These are phyloP conservation scores for Hirschfeldia incana DNA, from an alignment of 345 rosid genomes.

Conservation along the genomic window DNA sequence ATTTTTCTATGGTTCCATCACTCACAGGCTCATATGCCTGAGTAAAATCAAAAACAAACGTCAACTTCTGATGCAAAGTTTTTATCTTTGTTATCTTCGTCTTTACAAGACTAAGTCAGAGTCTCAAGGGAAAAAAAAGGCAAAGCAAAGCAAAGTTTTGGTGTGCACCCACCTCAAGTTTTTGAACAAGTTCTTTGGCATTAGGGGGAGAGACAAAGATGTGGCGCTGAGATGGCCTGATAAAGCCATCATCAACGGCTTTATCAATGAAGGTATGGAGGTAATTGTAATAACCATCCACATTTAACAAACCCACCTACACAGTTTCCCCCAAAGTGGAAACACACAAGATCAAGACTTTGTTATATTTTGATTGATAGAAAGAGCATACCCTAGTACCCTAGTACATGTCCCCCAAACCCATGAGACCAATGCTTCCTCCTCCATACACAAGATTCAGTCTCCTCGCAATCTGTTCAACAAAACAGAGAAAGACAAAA, in stretches of 20 bases:
- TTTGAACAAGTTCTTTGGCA: conserved; percentile 85
- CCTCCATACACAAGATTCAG: conserved; percentile 94
- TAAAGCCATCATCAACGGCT: conserved; percentile 98
- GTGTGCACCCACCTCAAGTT: conserved; percentile 75
- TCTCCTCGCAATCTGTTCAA: conserved; percentile 59
- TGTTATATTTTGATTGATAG: background rate
- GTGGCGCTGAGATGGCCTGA: conserved; percentile 78
- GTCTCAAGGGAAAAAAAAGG: conserved; percentile 5
- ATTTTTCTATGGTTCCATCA: conserved; percentile 74
- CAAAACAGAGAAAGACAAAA: background rate
- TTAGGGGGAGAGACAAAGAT: conserved; percentile 91
- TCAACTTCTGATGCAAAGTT: background rate
- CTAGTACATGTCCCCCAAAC: conserved; percentile 80
- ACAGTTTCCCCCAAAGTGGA: background rate
- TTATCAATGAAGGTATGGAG: conserved; percentile 85
- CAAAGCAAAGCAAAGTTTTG: background rate
- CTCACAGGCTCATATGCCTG: conserved; percentile 85
- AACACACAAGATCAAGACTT: conserved; percentile 20
- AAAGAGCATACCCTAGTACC: conserved; percentile 49
- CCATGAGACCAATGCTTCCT: conserved; percentile 95
- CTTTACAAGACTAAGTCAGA: conserved; percentile 17
- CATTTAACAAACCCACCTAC: conserved; percentile 96
- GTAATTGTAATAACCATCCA: conserved; percentile 88
- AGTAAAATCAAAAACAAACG: conserved; percentile 6
- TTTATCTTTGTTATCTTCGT: conserved; percentile 18